Base-by-base conservation (phyloP, 2,329 filamentous ascomycete genomes). In the Endothia cerciana region DNA sequence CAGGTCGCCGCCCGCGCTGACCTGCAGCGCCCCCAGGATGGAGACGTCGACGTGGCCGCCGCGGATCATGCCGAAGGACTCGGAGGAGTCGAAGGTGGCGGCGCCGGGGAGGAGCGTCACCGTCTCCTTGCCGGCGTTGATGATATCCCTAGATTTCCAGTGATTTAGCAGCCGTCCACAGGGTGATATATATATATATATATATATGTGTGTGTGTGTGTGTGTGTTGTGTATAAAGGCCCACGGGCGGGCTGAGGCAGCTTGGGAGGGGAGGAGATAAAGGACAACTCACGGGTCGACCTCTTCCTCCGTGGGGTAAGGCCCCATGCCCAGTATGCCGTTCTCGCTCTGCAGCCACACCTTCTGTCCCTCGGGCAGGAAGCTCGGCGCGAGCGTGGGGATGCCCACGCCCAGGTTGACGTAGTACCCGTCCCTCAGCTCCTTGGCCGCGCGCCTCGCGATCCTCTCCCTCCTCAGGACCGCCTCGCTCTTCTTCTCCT, bases 321-420 rank as follows among this genome's bases (percentile, higher is more conserved):
- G 86, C 0, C 92, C 92, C 82, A 96, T 93, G 53, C 92, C 92
- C 1, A 96, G 77, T 65, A 96, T 90, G 13, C 92, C 92, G 76
- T 96, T 96, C 79, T 96, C 92, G 0, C 89, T 92, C 76, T 96
- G 92, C 53, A 96, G 85, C 87, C 92, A 93, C 38, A 97, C 92
- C 67, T 90, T 87, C 19, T 87, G 84, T 60, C 85, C 85, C 0
- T 85, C 76, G 1, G 90, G 87, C 7, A 96, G 79, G 75, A 91
- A 93, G 0, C 88, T 90, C 0, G 92, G 91, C 0, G 92, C 91
- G n/a, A 95, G 82, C 17, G 92, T 96, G 0, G 92, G 93, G 75
- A 97, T 93, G 77, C 71, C 89, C 66, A 94, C 90, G 22, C 91
- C 91, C 0, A 94, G 81, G 75, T 94, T 94, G 25, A 91, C 91